phyloP scores from a whole-genome alignment of 495 filamentous ascomycete genomes.

The Letharia lupina region DNA sequence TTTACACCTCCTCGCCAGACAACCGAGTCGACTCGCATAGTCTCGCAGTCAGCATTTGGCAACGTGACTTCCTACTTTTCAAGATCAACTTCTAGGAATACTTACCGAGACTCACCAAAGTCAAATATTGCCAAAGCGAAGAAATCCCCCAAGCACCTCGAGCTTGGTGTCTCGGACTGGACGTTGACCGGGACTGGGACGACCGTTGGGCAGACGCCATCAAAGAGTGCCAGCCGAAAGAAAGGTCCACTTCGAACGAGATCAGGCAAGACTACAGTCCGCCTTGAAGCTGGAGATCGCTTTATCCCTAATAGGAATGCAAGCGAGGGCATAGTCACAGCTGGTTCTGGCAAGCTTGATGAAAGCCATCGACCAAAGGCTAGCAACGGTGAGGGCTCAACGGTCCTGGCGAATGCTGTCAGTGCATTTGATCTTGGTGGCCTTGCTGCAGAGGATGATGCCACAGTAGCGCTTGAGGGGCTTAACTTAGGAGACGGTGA shows the following conservation, averaged over 20 bases:
- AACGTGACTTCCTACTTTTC: constrained; percentile 69
- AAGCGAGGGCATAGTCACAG: constrained; percentile 77
- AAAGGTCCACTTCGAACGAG: constrained; percentile 53
- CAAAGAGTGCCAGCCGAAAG: constrained; percentile 57
- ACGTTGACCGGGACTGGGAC: constrained; percentile 74
- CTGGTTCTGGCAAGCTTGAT: constrained; percentile 71
- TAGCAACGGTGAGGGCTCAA: constrained; percentile 57
- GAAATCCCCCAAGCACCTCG: constrained; percentile 70
- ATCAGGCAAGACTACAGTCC: constrained; percentile 69
- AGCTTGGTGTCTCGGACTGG: constrained; percentile 89
- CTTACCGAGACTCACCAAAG: constrained; percentile 73
- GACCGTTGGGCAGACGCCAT: constrained; percentile 57
- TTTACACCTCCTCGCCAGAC: constrained; percentile 67
- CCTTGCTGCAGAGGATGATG: constrained; percentile 62
- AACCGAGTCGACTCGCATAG: constrained; percentile 41
- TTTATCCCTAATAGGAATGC: constrained; percentile 92
- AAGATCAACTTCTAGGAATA: constrained; percentile 50
- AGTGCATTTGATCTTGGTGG: constrained; percentile 57
- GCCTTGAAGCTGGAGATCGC: constrained; percentile 77
- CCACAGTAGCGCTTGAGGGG: constrained; percentile 67
- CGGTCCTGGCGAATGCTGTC: constrained; percentile 60
- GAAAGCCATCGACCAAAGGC: constrained; percentile 63
- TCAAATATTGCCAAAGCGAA: constrained; percentile 77
- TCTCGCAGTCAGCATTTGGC: constrained; percentile 62
- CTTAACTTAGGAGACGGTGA: constrained; percentile 63